A percentile compares a stretch with the other conserved stretches of the same genome.
Conservation (phyloP, 2,329 filamentous ascomycete genomes). For the Penicillium sp. region DNA sequence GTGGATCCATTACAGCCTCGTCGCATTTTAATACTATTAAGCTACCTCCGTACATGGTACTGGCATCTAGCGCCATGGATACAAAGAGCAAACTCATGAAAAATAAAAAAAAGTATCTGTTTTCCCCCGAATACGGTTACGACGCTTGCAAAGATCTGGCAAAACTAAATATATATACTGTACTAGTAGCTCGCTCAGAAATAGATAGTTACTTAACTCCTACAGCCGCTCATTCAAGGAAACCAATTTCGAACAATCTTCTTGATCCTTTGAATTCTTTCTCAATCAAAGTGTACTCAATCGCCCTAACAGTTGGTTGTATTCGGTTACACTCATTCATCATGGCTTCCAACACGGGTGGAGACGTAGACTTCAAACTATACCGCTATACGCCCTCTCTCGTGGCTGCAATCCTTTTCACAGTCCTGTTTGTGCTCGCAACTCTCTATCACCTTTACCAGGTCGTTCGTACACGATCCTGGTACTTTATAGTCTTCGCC, state of each 20-base stretch:
- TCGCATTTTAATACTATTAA: background rate
- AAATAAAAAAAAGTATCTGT: background rate
- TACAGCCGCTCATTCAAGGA: background rate
- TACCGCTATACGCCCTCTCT: slow-evolving; percentile 28
- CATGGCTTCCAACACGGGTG: background rate
- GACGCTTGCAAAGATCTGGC: no score
- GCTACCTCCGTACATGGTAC: background rate
- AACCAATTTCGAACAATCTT: background rate
- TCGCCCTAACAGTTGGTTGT: background rate
- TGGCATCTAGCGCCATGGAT: background rate
- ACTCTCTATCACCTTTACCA: slow-evolving; percentile 15
- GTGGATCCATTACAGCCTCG: background rate
- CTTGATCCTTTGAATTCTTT: background rate
- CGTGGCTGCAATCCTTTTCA: slow-evolving; percentile 23
- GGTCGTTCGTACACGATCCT: slow-evolving; percentile 3
- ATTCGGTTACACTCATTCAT: background rate
- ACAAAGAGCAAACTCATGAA: background rate
- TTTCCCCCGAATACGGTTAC: background rate
- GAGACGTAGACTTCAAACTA: background rate
- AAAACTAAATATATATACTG: background rate
- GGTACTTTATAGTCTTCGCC: slow-evolving; percentile 16
- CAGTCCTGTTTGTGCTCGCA: slow-evolving; percentile 18
- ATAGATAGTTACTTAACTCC: background rate
- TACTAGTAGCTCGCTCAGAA: background rate
- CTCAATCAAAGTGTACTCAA: background rate